Conservation (phyloP, 371 early-diverging fungal species). For the Parasitella parasitica region DNA sequence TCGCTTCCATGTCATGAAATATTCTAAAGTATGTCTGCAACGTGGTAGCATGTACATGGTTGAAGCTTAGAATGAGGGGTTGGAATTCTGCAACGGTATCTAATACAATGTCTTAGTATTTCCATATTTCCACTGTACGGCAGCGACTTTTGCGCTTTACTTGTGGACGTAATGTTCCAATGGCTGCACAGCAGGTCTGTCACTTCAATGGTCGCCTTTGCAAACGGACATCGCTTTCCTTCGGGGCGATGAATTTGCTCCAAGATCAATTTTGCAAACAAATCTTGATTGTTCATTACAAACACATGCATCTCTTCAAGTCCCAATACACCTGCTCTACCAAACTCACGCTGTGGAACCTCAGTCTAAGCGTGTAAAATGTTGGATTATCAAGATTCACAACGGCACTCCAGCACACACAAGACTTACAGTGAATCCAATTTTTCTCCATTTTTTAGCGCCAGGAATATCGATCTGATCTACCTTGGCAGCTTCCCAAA, state of each 20-base stretch:
- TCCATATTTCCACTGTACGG: no score
- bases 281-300: constrained; percentile 45
- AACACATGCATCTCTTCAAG: constrained; percentile 64
- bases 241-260: constrained; percentile 63
- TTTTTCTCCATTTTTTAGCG: constrained; percentile 61
- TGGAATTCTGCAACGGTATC: constrained; percentile 59
- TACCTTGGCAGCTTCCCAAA: constrained; percentile 60
- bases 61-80: constrained; percentile 63
- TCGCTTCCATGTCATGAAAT: constrained; percentile 71
- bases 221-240: constrained; percentile 66
- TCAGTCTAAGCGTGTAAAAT: constrained; percentile 56
- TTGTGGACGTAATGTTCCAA: constrained; percentile 72
- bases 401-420: neutral
- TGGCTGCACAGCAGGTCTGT: constrained; percentile 67
- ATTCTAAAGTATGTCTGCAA: constrained; percentile 58
- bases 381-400: neutral
- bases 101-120: constrained; percentile 12
- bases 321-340: constrained; percentile 67
- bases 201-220: constrained; percentile 66
- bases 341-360: constrained; percentile 62
- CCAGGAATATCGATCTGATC: constrained; percentile 32
- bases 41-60: constrained; percentile 59
- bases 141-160: no score
- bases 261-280: constrained; percentile 54
- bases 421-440: constrained; percentile 65